Evolutionary conservation across 2,329 filamentous ascomycete species (phyloP), one percentile per base, ranked within the genome.

Genomic region (Aspergillus neoniger): DNA sequence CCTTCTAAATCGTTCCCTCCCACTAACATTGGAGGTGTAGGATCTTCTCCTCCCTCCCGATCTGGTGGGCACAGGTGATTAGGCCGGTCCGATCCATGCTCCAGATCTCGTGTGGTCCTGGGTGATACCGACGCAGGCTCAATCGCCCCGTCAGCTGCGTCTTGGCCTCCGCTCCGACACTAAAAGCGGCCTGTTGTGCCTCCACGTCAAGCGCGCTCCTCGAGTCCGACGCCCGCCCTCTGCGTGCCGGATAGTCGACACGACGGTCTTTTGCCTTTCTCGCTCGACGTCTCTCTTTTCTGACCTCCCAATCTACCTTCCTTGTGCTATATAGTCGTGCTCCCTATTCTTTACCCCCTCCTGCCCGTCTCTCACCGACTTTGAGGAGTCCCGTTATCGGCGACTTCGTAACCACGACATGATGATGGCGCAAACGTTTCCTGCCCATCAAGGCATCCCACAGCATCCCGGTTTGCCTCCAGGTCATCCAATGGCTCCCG

Each of bases 401-500:
- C 72, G 73, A 72, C 70, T 73, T 72, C 66, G 67, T 69, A 61
- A 66, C 57, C 68, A 68, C 74, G 74, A 84, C 79, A 83, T 84
- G 74, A 82, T 81, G 77, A 82, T 82, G 79, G 76, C 79, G 72
- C 80, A 81, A 74, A 80, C 80, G 65, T 88, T 83, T 73, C 82
- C 84, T 72, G 81, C 83, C 74, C 82, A 84, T 77, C 82, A 84
- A 75, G 81, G 80, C 76, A 85, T 87, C 76, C 84, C 78, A 62
- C 78, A 85, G 60, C 83, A 84, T 65, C 82, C 83, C 55, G 84
- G 84, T 58, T 79, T 87, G 70, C 80, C 83, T 64, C 85, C 85
- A 64, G 85, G 83, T 55, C 86, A 88, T 67, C 85, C 85, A 63
- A 86, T 87, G 80, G 83, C 81, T 59, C 78, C 80, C 52, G 82